phyloP scores from a whole-genome alignment of 2,329 filamentous ascomycete genomes.

The Alternaria brassicae region DNA sequence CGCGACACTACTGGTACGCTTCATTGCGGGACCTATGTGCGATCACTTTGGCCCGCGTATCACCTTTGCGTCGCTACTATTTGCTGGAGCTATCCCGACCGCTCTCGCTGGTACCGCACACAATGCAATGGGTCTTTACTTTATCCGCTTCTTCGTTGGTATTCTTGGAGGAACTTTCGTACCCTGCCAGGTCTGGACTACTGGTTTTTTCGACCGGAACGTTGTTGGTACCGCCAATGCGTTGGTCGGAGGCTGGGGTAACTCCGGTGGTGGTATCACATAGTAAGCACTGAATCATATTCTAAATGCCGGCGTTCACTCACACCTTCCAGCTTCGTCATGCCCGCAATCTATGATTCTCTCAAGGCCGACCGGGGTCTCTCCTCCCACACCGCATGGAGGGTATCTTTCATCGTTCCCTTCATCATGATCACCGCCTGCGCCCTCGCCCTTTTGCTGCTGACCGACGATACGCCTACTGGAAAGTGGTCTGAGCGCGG shows the following conservation, averaged over 20 bases:
- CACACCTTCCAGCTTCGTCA: slow-evolving; percentile 67
- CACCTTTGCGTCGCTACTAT: slow-evolving; percentile 79
- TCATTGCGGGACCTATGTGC: slow-evolving; percentile 82
- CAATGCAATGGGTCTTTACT: slow-evolving; percentile 70
- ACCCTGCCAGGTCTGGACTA: slow-evolving; percentile 91
- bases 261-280: slow-evolving; percentile 86
- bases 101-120: slow-evolving; percentile 81
- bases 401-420: slow-evolving; percentile 83
- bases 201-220: slow-evolving; percentile 92
- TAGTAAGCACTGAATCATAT: slow-evolving; percentile 58
- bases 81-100: slow-evolving; percentile 80
- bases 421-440: slow-evolving; percentile 75
- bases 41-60: slow-evolving; percentile 81
- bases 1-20: slow-evolving; percentile 70
- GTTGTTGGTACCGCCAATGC: slow-evolving; percentile 89
- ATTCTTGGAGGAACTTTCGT: slow-evolving; percentile 81
- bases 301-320: slow-evolving; percentile 6
- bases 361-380: slow-evolving; percentile 67
- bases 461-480: slow-evolving; percentile 82
- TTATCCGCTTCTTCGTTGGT: slow-evolving; percentile 79
- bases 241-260: slow-evolving; percentile 83
- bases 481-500: slow-evolving; percentile 81
- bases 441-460: slow-evolving; percentile 71
- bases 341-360: slow-evolving; percentile 88
- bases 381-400: slow-evolving; percentile 75